A percentile compares a stretch with the other conserved stretches of the same genome.
phyloP scores from a whole-genome alignment of 345 rosid species.

The Euphorbia peplus region DNA sequence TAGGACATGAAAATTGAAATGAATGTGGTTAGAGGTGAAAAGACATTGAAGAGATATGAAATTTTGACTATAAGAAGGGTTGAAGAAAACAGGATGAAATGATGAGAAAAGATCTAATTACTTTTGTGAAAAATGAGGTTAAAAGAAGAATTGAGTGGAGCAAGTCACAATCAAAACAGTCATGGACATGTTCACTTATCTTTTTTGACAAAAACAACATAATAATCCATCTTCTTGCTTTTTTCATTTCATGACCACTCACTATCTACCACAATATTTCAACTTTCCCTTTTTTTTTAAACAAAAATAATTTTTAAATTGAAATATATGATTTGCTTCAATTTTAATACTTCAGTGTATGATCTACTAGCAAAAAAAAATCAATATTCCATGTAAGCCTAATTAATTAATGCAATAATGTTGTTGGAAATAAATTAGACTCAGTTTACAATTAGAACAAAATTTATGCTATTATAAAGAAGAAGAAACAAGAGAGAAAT shows the following conservation, averaged over 20 bases:
- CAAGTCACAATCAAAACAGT: conserved; percentile 11
- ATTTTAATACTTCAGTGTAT: too few species aligned
- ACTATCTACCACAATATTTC: background rate
- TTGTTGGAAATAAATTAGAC: too few species aligned
- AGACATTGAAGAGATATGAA: background rate
- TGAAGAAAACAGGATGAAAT: background rate
- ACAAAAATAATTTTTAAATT: background rate
- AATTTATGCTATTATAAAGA: too few species aligned
- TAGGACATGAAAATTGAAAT: background rate
- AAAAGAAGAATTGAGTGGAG: conserved; percentile 1
- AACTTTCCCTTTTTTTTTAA: background rate
- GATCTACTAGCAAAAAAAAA: too few species aligned
- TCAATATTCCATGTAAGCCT: too few species aligned
- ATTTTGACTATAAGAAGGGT: conserved; percentile 13
- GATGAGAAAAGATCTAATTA: background rate
- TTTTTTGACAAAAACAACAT: conserved; percentile 15
- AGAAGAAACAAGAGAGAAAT: too few species aligned
- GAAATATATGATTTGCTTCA: too few species aligned
- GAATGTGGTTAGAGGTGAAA: conserved; percentile 14
- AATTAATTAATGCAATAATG: too few species aligned
- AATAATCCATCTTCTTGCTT: conserved; percentile 7
- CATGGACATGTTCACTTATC: conserved; percentile 10
- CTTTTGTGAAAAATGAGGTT: conserved; percentile 32
- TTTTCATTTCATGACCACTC: background rate
- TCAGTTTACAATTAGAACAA: too few species aligned